Percentiles rank a stretch among this genome's conserved stretches.
These are phyloP conservation scores for Pterocarpus santalinus DNA, from an alignment of 306 rosid genomes.

Conservation along the genomic window DNA sequence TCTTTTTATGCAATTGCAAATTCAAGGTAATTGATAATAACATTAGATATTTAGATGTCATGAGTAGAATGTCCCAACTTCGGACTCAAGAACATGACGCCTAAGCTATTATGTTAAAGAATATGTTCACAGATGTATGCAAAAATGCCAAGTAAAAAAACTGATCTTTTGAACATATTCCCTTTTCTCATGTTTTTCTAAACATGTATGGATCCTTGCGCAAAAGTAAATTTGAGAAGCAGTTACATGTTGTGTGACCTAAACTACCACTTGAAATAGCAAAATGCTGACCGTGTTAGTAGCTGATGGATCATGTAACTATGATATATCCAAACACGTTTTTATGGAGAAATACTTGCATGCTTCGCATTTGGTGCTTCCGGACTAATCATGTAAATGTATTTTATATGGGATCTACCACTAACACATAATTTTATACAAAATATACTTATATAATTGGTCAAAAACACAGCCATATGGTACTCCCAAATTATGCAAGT, in stretches of 20 bases:
- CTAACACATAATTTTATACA: too few species aligned
- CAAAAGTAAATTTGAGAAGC: not conserved
- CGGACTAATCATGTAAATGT: too few species aligned
- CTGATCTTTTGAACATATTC: constrained; percentile 17
- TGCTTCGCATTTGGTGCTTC: too few species aligned
- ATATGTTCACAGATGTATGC: not conserved
- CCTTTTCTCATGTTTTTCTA: not conserved
- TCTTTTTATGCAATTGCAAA: not conserved
- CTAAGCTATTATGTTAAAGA: not conserved
- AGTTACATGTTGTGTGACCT: too few species aligned
- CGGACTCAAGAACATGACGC: constrained; percentile 7
- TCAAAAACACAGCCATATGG: too few species aligned
- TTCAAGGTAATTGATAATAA: not conserved
- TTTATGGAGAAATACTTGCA: too few species aligned
- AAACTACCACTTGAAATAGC: not conserved
- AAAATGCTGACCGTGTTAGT: not conserved
- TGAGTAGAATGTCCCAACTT: not conserved
- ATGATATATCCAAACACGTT: not conserved
- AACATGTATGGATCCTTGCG: not conserved
- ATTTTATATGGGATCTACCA: too few species aligned
- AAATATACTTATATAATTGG: too few species aligned
- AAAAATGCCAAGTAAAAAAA: constrained; percentile 1
- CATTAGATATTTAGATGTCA: not conserved
- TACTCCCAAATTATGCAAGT: too few species aligned
- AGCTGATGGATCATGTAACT: constrained; percentile 3